phyloP scores from a whole-genome alignment of 164 flowering plant species.

The Tetrastigma voinierianum region DNA sequence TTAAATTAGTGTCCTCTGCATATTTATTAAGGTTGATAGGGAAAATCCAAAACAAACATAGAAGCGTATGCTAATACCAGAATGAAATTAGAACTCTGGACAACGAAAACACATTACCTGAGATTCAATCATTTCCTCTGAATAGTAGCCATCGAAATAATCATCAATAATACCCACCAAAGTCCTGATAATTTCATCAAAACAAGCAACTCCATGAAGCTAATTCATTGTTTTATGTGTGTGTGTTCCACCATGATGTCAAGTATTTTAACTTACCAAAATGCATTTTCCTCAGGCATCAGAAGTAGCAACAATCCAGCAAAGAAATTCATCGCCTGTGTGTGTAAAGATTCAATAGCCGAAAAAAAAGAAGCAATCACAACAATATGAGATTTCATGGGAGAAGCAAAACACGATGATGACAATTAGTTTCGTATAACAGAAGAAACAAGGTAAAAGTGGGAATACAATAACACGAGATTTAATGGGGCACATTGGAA shows the following conservation, averaged over 20 bases:
- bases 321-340: constrained; percentile 99
- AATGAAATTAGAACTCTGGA: neutral
- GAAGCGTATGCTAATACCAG: neutral
- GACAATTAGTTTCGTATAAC: neutral
- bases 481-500: too few relatives aligned
- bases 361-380: neutral
- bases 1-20: neutral
- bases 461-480: neutral
- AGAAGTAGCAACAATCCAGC: constrained; percentile 87
- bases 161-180: constrained; percentile 84
- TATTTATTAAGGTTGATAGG: neutral
- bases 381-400: neutral
- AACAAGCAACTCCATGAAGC: neutral
- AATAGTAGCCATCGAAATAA: constrained; percentile 89
- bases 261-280: constrained; percentile 60
- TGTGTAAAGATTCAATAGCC: constrained; percentile 6
- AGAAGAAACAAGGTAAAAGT: neutral
- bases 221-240: too few relatives aligned
- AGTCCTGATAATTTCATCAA: constrained; percentile 48
- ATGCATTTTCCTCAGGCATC: constrained; percentile 99
- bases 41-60: neutral
- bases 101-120: constrained; percentile 49
- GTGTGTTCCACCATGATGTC: neutral
- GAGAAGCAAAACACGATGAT: too few relatives aligned
- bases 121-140: constrained; percentile 98